Evolutionary conservation across 768 basidiomycete genomes (phyloP), one percentile per base, ranked within the genome.

Genomic region (Coprinellus aureogranulatus): DNA sequence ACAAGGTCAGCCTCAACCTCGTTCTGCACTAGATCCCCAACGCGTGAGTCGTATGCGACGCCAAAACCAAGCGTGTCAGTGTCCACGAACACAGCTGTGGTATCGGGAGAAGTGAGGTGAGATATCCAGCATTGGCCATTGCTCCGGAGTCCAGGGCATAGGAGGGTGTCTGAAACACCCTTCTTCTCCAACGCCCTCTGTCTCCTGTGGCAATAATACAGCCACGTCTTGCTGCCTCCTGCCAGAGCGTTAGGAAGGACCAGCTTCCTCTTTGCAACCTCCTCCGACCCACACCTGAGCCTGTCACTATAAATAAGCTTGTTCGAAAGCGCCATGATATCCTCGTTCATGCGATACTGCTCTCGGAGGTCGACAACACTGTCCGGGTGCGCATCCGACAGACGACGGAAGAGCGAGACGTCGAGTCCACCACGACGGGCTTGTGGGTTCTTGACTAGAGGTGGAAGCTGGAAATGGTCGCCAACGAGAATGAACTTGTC

Each of bases 381-480:
- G 22, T 87, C 74, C 0, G 92, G 92, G 65, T 98, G 92, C 0
- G 91, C 86, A 41, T 93, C 88, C 0, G 92, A 94, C 4, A 99
- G 82, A 2, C 86, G 83, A 41, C 91, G 84, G 77, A 99, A 99
- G 3, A 98, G 79, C 0, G 92, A 94, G 0, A 90, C 77, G 59
- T 98, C 96, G 12, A 98, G 78, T 1, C 97, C 97, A 2, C 88
- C 91, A 66, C 84, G 83, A 25, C 89, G 85, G 0, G 97, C 96
- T 12, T 79, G 81, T 0, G 72, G 77, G 66, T 90, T 94, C 51
- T 89, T 88, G 28, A 97, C 92, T 93, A 98, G 81, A 0, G 97
- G 97, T 10, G 96, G 96, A 2, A 99, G 84, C 65, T 99, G 97
- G 75, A 89, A 93, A 72, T 99, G 97, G 67, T 98, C 97, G 6